Evolutionary conservation across 225 moss, liverwort and hornwort genomes (phyloP), one percentile per base, ranked within the genome.

Genomic region (Anthoceros angustus): DNA sequence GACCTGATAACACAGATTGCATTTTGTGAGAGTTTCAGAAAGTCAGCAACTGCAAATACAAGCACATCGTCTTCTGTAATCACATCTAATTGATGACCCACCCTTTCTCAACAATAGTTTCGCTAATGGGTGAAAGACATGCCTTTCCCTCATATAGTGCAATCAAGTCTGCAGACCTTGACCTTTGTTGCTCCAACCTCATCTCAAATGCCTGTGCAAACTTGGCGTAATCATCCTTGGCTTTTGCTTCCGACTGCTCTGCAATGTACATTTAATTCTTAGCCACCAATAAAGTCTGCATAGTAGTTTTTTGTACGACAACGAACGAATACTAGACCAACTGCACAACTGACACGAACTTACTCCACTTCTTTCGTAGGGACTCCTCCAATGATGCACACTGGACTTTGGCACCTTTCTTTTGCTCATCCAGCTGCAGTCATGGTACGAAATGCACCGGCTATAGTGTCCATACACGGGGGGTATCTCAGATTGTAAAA

Each of bases 401-500:
- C 60, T 81, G 75, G 45, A 75, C 25, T 65, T 75, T 43, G 65
- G 40, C 70, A 65, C 66, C 78, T 61, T 78, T 81, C 68, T 68
- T 73, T n/a, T 71, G 67, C 18, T 78, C 78, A 66, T 81, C 81
- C 42, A 81, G 64, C 81, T 81, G 73, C 62, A 55, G 11, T 20
- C 55, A 40, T 20, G 26, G 48, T 15, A 67, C n/a, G 10, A 12
- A 8, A 41, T 12, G 43, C 41, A 14, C 43, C 25, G 6, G 41
- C 8, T 25, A 67, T 67, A 6, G 14, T n/a, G n/a, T 20, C 63
- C 63, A 20, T n/a, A 26, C 20, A 32, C 20, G 5, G 63, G 63
- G 32, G 25, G 18, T 9, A 42, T 14, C 39, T 12, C 39, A n/a
- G 42, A 60, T 10, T 60, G 12, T 6, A n/a, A 5, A 63, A 42